phyloP scores from a whole-genome alignment of 768 basidiomycete genomes.

The Rhodocollybia butyracea region DNA sequence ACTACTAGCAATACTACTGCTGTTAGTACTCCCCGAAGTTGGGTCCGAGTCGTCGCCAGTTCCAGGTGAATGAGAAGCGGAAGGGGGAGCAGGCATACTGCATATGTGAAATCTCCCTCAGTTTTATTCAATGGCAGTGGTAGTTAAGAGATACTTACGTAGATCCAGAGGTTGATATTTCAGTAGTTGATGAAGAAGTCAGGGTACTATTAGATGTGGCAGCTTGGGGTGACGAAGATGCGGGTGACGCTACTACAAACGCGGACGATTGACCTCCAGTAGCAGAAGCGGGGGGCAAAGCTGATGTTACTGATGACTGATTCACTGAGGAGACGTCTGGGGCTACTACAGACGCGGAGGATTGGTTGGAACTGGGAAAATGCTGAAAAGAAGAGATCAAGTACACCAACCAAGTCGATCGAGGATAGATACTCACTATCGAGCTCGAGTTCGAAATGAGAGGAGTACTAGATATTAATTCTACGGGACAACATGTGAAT shows the following conservation, averaged over 20 bases:
- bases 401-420: neutral
- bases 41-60: neutral
- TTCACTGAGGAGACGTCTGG: neutral
- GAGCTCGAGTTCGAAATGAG: conserved; percentile 2
- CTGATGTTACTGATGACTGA: neutral
- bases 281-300: neutral
- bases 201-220: too few relatives aligned
- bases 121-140: too few relatives aligned
- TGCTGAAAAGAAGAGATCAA: neutral
- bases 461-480: neutral
- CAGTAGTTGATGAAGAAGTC: too few relatives aligned
- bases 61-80: neutral
- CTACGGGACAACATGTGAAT: neutral
- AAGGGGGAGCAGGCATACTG: neutral
- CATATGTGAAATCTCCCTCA: too few relatives aligned
- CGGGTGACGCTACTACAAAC: too few relatives aligned
- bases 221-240: too few relatives aligned
- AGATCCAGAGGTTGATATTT: too few relatives aligned
- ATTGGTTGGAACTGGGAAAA: neutral
- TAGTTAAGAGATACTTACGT: too few relatives aligned
- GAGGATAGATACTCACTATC: neutral
- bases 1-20: neutral
- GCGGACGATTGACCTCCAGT: neutral
- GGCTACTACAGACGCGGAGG: neutral
- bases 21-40: too few relatives aligned